Evolutionary conservation across 2,329 filamentous ascomycete genomes (phyloP), one percentile per base, ranked within the genome.

Genomic region (Capronia epimyces): DNA sequence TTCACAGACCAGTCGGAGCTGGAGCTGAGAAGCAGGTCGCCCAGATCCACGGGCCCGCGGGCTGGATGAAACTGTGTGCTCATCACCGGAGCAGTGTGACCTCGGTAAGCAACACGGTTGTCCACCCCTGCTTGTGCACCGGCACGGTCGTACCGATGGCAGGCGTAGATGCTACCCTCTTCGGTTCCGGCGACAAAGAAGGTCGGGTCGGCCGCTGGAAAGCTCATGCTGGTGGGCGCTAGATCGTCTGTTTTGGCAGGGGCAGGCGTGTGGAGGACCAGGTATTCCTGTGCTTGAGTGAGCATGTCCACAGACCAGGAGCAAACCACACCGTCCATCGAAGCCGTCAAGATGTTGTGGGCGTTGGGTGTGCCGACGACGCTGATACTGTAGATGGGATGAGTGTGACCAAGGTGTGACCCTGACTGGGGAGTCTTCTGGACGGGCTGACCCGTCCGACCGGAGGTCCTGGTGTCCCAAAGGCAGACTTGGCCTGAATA

Each of bases 251-350:
- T 91, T 68, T 89, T 91, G 61, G 87, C 84, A 3, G 91, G 89
- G 13, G 84, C 83, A 2, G 91, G 91, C 2, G 89, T 87, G 53
- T 84, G 85, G 10, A 98, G 78, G 63, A 95, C 89, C 36, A 98
- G 81, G 49, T 89, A 84, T 72, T 98, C 93, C 69, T 97, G 91
- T 0, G 93, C 93, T 68, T 96, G 89, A 1, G 91, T 89, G 54
- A 98, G 86, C 82, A 98, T 97, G 68, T 98, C 94, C 58, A 96
- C 89, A 49, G 87, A 90, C 93, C 93, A 98, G 42, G 90, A 88
- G 68, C 93, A 98, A 36, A 97, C 89, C 8, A 95, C 89, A 48
- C 93, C 93, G 65, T 98, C 93, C 0, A 93, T 98, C 1, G 89
- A 96, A 67, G 89, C 91, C 27, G 90, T 96, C 62, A 98, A 87